phyloP scores from a whole-genome alignment of 2,329 filamentous ascomycete species.

The Colletotrichum shisoi region DNA sequence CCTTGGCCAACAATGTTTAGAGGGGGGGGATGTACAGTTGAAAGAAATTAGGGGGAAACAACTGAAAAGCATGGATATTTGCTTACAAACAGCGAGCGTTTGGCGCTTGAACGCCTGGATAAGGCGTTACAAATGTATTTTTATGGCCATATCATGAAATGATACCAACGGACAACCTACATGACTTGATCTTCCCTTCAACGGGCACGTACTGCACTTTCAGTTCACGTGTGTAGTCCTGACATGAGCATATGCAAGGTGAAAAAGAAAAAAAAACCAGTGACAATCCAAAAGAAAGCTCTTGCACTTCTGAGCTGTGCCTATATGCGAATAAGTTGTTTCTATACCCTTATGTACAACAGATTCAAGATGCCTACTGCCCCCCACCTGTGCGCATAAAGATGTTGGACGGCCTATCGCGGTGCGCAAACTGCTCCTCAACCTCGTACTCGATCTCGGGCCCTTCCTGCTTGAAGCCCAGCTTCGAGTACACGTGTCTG shows the following conservation, averaged over 20 bases:
- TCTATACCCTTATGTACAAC: no score
- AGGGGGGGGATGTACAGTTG: background rate
- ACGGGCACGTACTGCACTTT: background rate
- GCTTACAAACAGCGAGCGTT: background rate
- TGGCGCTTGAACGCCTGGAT: background rate
- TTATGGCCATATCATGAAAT: background rate
- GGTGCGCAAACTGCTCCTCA: slow-evolving; percentile 52
- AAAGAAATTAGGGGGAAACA: background rate
- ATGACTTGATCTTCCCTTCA: background rate
- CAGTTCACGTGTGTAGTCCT: background rate
- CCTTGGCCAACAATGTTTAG: slow-evolving; percentile 16
- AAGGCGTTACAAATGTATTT: background rate
- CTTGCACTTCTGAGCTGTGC: no score
- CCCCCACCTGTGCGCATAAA: slow-evolving; percentile 55
- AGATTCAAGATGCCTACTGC: background rate
- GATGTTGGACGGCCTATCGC: slow-evolving; percentile 53
- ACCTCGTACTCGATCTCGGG: slow-evolving; percentile 57
- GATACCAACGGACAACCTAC: no score
- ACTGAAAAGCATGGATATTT: background rate
- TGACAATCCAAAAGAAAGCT: no score
- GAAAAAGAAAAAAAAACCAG: no score
- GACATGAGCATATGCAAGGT: background rate
- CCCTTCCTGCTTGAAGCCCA: slow-evolving; percentile 56
- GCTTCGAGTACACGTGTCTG: slow-evolving; percentile 54
- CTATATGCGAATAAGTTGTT: no score